Evolutionary conservation across 108 stramenopile genomes (phyloP), one percentile per base, ranked within the genome.

Genomic region (Fragilariopsis cylindrus): DNA sequence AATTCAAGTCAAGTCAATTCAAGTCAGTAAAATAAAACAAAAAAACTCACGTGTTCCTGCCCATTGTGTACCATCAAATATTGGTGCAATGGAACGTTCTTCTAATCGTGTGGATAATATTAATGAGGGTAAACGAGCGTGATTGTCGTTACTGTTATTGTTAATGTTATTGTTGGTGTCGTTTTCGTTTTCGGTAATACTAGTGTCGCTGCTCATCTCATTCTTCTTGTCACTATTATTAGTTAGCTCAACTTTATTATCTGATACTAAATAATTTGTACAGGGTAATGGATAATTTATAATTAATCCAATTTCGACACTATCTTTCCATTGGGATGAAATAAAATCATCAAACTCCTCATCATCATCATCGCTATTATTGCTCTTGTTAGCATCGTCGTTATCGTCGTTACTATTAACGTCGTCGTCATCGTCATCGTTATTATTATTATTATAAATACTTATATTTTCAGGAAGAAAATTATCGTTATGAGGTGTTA

Each of bases 1-100:
- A 1, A 30, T 1, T 2, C 30, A 0, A 30, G 1, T 30, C 30
- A 30, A 30, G 1, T 30, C 21, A 21, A 21, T 21, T 21, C 21
- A 1, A 1, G 21, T 21, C 21, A 21, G 21, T 21, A 21, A 21
- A 30, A 2, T 2, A 30, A 30, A 30, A 2, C 30, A 30, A 2
- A 2, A 30, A 30, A 30, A 30, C 30, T 30, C 30, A 12, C 90
- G 79, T 19, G 94, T 95, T 18, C 94, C 94, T 8, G 94, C 94
- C 94, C 94, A 95, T 46, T 84, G 80, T n/a, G 88, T 84, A 11
- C 94, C 94, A 57, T 87, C 82, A 81, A 95, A 95, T 8, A 95
- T 69, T 13, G 94, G 94, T 15, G 90, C 91, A 8, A 95, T 72
- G 42, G 84, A 84, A 66, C 82, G 70, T 72, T 82, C 84, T 53